A percentile compares a stretch with the other conserved stretches of the same genome.
Evolutionary conservation across 768 basidiomycete genomes (phyloP).

Genomic region (Mycena filopes): DNA sequence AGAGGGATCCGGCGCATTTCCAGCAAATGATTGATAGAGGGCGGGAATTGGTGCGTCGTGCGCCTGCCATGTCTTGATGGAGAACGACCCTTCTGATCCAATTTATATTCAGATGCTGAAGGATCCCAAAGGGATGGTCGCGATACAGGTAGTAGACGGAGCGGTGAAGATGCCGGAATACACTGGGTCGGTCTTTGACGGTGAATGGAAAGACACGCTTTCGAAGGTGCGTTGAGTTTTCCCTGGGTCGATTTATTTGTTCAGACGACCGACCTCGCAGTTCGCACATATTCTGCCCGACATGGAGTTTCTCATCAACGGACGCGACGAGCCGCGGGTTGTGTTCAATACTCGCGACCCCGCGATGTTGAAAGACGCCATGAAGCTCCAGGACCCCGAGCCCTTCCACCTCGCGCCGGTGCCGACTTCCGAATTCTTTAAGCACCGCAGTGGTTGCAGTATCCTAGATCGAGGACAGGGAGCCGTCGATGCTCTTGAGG

Average conservation of each 20-base stretch:
- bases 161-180: neutral
- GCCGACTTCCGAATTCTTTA: conserved; percentile 9
- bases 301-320: conserved; percentile 18
- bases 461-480: neutral
- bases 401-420: conserved; percentile 10
- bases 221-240: neutral
- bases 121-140: neutral
- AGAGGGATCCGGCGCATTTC: conserved; percentile 1
- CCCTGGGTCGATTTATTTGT: neutral
- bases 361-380: neutral
- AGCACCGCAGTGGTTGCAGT: conserved; percentile 1
- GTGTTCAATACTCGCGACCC: conserved; percentile 3
- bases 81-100: too few relatives aligned
- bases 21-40: neutral
- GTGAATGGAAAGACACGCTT: conserved; percentile 1
- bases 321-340: conserved; percentile 24
- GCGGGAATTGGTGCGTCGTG: neutral
- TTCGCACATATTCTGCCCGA: conserved; percentile 13
- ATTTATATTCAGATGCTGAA: neutral
- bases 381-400: neutral
- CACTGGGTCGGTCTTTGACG: neutral
- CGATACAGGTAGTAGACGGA: neutral
- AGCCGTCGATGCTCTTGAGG: neutral
- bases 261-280: neutral
- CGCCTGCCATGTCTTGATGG: neutral